Evolutionary conservation across 2,329 filamentous ascomycete species (phyloP).

Genomic region (Podosphaera leucotricha): DNA sequence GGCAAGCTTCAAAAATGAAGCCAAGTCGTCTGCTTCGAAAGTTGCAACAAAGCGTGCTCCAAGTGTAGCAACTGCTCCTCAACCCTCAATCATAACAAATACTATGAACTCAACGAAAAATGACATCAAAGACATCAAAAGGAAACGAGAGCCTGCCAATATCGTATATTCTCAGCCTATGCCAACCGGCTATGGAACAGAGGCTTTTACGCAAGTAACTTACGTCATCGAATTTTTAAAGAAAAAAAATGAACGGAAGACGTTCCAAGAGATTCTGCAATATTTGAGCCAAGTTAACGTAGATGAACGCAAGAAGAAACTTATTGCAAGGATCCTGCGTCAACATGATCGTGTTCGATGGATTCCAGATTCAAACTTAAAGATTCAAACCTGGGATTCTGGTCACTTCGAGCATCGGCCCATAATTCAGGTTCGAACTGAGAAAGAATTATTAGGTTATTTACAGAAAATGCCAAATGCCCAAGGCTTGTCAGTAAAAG

Average conservation of each 20-base stretch:
- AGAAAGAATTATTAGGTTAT: slow-evolving; percentile 53
- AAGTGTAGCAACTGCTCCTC: slow-evolving; percentile 28
- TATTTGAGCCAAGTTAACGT: slow-evolving; percentile 51
- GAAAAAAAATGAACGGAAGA: slow-evolving; percentile 43
- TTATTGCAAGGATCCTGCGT: slow-evolving; percentile 44
- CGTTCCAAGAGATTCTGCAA: slow-evolving; percentile 52
- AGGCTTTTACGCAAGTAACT: slow-evolving; percentile 69
- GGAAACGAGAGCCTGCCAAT: slow-evolving; percentile 30
- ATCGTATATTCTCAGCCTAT: slow-evolving; percentile 56
- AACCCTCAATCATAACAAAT: slow-evolving; percentile 32
- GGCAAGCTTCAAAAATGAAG: slow-evolving; percentile 34
- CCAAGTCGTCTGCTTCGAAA: slow-evolving; percentile 39
- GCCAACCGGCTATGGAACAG: slow-evolving; percentile 50
- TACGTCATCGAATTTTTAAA: slow-evolving; percentile 71
- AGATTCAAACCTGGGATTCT: slow-evolving; percentile 39
- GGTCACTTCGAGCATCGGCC: slow-evolving; percentile 70
- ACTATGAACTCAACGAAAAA: slow-evolving; percentile 26
- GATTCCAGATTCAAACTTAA: slow-evolving; percentile 31
- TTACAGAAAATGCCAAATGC: slow-evolving; percentile 65
- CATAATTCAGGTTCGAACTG: slow-evolving; percentile 58
- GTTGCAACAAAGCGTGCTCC: slow-evolving; percentile 27
- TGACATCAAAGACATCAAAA: slow-evolving; percentile 38
- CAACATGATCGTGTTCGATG: slow-evolving; percentile 35
- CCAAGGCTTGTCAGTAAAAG: slow-evolving; percentile 60
- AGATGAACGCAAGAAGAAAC: slow-evolving; percentile 34